phyloP scores from a whole-genome alignment of 176 grass and related monocot genomes.

The Saccharum spontaneum region DNA sequence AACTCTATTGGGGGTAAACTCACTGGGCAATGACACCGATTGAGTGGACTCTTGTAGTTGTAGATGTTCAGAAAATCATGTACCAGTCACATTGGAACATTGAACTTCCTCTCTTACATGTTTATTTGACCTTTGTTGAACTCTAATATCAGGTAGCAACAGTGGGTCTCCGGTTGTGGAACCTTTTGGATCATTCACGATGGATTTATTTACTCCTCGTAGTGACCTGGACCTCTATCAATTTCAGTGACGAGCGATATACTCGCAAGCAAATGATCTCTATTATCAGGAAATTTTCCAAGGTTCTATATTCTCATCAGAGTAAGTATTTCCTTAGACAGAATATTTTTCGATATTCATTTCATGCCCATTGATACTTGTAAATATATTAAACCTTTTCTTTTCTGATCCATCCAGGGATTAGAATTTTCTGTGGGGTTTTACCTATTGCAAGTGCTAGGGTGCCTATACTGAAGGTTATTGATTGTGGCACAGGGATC shows the following conservation, averaged over 20 bases:
- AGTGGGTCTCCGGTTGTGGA: conserved; percentile 63
- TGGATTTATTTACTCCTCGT: conserved; percentile 80
- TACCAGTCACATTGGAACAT: background rate
- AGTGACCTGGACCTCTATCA: conserved; percentile 94
- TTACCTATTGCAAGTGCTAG: conserved; percentile 65
- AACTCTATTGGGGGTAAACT: background rate
- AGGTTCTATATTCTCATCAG: conserved; percentile 70
- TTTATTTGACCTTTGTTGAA: background rate
- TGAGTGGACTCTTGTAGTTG: background rate
- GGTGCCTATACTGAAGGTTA: conserved; percentile 86
- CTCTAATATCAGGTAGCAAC: conserved; percentile 50
- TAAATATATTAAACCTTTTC: background rate
- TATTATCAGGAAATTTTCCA: conserved; percentile 58
- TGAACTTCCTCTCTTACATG: background rate
- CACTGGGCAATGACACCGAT: background rate
- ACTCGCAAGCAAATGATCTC: conserved; percentile 61
- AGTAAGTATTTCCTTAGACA: conserved; percentile 51
- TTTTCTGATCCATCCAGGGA: conserved; percentile 34
- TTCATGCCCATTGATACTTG: background rate
- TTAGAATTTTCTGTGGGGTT: conserved; percentile 59
- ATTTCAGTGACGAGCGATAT: conserved; percentile 52
- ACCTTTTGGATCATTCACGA: conserved; percentile 93
- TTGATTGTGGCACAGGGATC: conserved; percentile 60
- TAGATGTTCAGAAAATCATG: background rate
- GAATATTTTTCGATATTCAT: conserved; percentile 1